These are phyloP conservation scores for Drosera capensis DNA, from an alignment of 148 eudicot species.

Conservation along the genomic window DNA sequence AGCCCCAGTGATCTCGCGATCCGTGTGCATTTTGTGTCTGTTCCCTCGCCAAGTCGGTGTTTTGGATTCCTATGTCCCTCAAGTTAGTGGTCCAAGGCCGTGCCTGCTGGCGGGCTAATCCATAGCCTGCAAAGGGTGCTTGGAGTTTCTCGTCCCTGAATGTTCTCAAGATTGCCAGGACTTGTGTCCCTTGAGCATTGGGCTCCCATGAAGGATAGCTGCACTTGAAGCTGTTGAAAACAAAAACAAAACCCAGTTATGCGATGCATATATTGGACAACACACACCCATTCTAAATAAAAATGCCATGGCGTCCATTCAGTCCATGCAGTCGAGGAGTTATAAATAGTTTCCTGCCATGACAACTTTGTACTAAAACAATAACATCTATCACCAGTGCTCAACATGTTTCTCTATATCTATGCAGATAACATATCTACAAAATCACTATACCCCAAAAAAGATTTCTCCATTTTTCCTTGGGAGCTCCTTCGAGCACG, in stretches of 20 bases:
- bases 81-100: slow-evolving; percentile 15
- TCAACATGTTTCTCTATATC: too few species aligned
- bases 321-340: neutral
- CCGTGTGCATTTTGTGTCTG: slow-evolving; percentile 11
- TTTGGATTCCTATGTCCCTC: slow-evolving; percentile 16
- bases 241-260: neutral
- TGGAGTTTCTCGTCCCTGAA: slow-evolving; percentile 51
- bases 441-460: slow-evolving; percentile 42
- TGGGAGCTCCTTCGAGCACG: slow-evolving; percentile 69
- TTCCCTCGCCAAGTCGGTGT: slow-evolving; percentile 32
- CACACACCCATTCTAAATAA: neutral
- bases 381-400: neutral
- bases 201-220: slow-evolving; percentile 83
- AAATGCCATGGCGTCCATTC: neutral
- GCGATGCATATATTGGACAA: neutral
- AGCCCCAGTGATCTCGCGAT: slow-evolving; percentile 26
- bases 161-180: slow-evolving; percentile 34
- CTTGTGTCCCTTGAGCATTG: slow-evolving; percentile 50
- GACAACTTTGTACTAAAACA: neutral
- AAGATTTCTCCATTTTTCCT: slow-evolving; percentile 98
- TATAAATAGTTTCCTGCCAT: neutral
- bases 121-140: slow-evolving; percentile 11
- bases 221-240: slow-evolving; percentile 56
- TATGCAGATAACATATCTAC: neutral
- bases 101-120: slow-evolving; percentile 22